Conservation (phyloP, 306 rosid genomes). For the Styphnolobium japonicum region DNA sequence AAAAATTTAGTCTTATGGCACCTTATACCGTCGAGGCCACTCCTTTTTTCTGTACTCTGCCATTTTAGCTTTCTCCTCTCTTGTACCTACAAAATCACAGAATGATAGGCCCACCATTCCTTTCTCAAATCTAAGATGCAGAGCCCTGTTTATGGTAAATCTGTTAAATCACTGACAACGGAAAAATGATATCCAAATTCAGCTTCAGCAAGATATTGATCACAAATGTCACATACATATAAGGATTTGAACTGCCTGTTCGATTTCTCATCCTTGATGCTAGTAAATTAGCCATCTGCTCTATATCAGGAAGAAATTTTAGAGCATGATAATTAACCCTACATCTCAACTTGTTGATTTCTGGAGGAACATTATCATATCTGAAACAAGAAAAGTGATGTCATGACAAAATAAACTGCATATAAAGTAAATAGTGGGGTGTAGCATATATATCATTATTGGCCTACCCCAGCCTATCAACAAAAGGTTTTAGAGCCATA, state of each 20-base stretch:
- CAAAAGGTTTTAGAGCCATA: slow-evolving; percentile 99
- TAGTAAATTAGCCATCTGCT: slow-evolving; percentile 86
- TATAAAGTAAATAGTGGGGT: not conserved
- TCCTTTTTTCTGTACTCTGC: slow-evolving; percentile 91
- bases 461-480: slow-evolving; percentile 95
- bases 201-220: slow-evolving; percentile 24
- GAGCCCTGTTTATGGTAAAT: slow-evolving; percentile 70
- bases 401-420: slow-evolving; percentile 19
- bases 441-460: slow-evolving; percentile 14
- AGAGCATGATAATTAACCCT: slow-evolving; percentile 99
- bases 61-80: slow-evolving; percentile 93
- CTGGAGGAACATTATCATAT: slow-evolving; percentile 93
- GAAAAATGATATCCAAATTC: slow-evolving; percentile 10
- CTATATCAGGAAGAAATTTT: slow-evolving; percentile 97
- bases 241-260: slow-evolving; percentile 88
- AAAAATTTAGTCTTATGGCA: slow-evolving; percentile 31
- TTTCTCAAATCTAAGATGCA: slow-evolving; percentile 97
- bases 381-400: slow-evolving; percentile 47
- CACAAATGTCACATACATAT: slow-evolving; percentile 60
- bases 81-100: slow-evolving; percentile 98
- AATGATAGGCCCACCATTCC: slow-evolving; percentile 99
- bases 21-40: slow-evolving; percentile 99
- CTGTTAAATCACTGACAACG: slow-evolving; percentile 30
- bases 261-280: slow-evolving; percentile 99
- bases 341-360: slow-evolving; percentile 96